Evolutionary conservation across 352 stramenopile genomes (phyloP).

Genomic region (Phytophthora melonis): DNA sequence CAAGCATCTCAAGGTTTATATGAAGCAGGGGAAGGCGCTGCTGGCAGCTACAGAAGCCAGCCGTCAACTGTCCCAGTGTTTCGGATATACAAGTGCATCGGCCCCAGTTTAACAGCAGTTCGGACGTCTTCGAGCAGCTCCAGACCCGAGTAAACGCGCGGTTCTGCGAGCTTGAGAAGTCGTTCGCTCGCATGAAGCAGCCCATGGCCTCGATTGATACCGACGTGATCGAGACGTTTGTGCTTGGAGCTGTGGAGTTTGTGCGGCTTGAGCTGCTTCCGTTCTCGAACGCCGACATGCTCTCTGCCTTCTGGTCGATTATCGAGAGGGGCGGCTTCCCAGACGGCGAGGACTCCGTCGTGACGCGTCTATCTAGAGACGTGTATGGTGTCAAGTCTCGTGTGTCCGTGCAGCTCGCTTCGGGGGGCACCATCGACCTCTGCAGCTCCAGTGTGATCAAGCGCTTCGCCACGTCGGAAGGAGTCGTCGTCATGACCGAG

Average conservation of each 20-base stretch:
- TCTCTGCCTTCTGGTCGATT: conserved; percentile 12
- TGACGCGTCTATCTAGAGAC: conserved; percentile 12
- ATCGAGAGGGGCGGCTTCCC: conserved; percentile 15
- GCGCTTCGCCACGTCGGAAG: conserved; percentile 16
- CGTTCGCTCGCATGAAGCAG: conserved; percentile 6
- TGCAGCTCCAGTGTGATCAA: conserved; percentile 24
- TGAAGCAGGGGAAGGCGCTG: neutral
- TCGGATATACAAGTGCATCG: too few relatives aligned
- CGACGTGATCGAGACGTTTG: neutral
- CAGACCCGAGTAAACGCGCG: conserved; percentile 20
- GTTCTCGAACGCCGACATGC: conserved; percentile 11
- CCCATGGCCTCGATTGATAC: conserved; percentile 10
- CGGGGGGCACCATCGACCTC: conserved; percentile 1
- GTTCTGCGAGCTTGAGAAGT: conserved; percentile 8
- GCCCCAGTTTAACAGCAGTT: neutral
- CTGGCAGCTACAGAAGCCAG: neutral
- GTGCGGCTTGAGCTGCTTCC: conserved; percentile 16
- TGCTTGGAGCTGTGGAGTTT: conserved; percentile 7
- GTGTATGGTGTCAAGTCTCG: conserved; percentile 9
- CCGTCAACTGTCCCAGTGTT: too few relatives aligned
- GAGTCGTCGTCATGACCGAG: conserved; percentile 3
- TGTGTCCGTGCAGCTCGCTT: neutral
- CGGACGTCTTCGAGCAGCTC: conserved; percentile 20
- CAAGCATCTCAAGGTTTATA: neutral
- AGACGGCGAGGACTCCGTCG: conserved; percentile 6